Evolutionary conservation across 2,329 filamentous ascomycete species (phyloP), one percentile per base, ranked within the genome.

Genomic region (Cryphonectria naterciae): DNA sequence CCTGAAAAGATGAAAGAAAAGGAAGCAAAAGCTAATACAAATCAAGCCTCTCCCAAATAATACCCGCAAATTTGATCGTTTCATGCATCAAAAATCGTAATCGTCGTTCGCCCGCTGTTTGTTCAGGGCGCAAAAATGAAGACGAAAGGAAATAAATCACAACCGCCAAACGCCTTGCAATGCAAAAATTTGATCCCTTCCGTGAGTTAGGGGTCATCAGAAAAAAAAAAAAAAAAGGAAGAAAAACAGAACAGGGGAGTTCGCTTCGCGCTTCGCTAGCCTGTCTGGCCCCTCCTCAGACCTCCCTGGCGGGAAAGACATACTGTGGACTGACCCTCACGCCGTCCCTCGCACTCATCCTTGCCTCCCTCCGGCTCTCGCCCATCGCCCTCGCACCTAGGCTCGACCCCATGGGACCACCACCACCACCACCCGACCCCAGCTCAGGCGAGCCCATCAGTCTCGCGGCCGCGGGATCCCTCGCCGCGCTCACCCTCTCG

Each of bases 401-500:
- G 37, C 72, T 69, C 39, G 58, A 64, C 8, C 32, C 32, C 32
- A 62, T 52, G 28, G 39, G 60, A 32, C 39, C 62, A 15, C 49
- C 60, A 22, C 39, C 58, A 13, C 37, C 37, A 10, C 39, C 66
- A 28, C 25, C n/a, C 5, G 56, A 39, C 32, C 32, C 32, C 19
- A 46, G 52, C 1, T 63, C 66, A 5, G 60, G 65, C 17, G 65
- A 60, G 19, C 73, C 74, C 71, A 74, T 77, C 70, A 79, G 68
- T 71, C 77, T 72, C 69, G 73, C 70, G 22, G 65, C 62, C 54
- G 68, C 71, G 22, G 60, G 54, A 19, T 70, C 52, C 35, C 49
- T 41, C 32, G 39, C 37, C 61, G 46, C 46, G 19, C 19, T 2
- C 5, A 37, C 39, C 76, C 80, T 83, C 77, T 85, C 84, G 0